These are phyloP conservation scores for Plasmopara muralis DNA, from an alignment of 352 stramenopile genomes.

Conservation along the genomic window DNA sequence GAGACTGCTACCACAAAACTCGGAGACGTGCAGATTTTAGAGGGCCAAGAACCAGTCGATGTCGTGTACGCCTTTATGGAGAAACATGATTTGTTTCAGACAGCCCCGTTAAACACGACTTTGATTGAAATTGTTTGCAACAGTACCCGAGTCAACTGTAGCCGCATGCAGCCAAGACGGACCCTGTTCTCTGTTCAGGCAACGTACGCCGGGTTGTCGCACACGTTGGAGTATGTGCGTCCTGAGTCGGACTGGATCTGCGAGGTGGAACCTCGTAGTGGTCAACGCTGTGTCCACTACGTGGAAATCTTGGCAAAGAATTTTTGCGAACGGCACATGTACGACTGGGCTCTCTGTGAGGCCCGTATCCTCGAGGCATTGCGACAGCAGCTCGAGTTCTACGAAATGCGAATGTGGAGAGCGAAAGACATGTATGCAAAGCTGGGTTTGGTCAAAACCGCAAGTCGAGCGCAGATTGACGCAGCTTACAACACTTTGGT, in stretches of 20 bases:
- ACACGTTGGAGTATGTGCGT: slow-evolving; percentile 73
- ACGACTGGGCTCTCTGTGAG: too few relatives aligned
- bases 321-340: too few relatives aligned
- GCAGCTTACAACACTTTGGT: too few relatives aligned
- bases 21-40: too few relatives aligned
- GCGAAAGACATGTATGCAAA: slow-evolving; percentile 79
- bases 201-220: slow-evolving; percentile 55
- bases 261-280: slow-evolving; percentile 32
- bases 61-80: too few relatives aligned
- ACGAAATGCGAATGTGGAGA: slow-evolving; percentile 72
- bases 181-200: slow-evolving; percentile 78
- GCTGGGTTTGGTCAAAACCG: slow-evolving; percentile 66
- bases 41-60: too few relatives aligned
- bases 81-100: too few relatives aligned
- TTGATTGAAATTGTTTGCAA: slow-evolving; percentile 66
- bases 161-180: slow-evolving; percentile 42
- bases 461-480: slow-evolving; percentile 55
- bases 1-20: too few relatives aligned
- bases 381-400: slow-evolving; percentile 9
- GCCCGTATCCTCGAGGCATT: too few relatives aligned
- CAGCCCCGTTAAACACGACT: slow-evolving; percentile 47
- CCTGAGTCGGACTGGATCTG: slow-evolving; percentile 77
- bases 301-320: too few relatives aligned
- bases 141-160: slow-evolving; percentile 56
- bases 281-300: slow-evolving; percentile 68